Base-by-base conservation (phyloP, 352 stramenopile species). In the Globisporangium uncinulatum region DNA sequence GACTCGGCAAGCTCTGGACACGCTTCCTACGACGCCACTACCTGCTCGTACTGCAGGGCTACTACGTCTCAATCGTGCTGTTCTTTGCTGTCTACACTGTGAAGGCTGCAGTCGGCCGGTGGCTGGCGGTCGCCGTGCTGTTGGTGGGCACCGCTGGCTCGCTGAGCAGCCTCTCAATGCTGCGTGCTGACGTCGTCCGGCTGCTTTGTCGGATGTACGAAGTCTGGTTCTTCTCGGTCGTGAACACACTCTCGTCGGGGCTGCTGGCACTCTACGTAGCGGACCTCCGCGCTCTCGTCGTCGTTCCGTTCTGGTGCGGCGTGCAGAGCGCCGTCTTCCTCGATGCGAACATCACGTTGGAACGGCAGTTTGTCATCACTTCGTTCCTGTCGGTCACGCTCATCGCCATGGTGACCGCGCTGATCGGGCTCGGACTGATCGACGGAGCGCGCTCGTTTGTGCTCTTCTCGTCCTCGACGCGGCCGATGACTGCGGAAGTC, bases 191-290 rank as follows among this genome's bases (percentile, higher is more conserved):
- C 14, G 62, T 73, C 42, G n/a, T 69, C 4, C 44, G 45, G 1
- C 34, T 69, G 20, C 31, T 73, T 6, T 6, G 61, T 8, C 31
- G 45, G 2, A 68, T 65, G 20, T 69, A 76, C 54, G 68, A 76
- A 36, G 64, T 67, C 17, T 76, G 62, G 65, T 67, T 70, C 56
- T 63, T 71, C 48, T 65, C 58, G 6, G 14, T 51, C 19, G 57
- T 61, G 6, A 76, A 69, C 36, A 46, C 34, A 6, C 14, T 51
- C 20, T 59, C 59, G 6, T 56, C 50, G 7, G 36, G 56, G 17
- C 34, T 70, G 10, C 29, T 67, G 13, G 39, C 6, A 7, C 31
- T 65, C 3, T 44, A 63, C 15, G 39, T 73, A 0, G 47, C 41
- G n/a, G 64, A 70, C 42, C 6, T 56, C 0, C 48, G 61, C 6